A percentile compares a stretch with the other conserved stretches of the same genome.
These are phyloP conservation scores for Podaxis mareebaensis DNA, from an alignment of 768 basidiomycete species.

Conservation along the genomic window DNA sequence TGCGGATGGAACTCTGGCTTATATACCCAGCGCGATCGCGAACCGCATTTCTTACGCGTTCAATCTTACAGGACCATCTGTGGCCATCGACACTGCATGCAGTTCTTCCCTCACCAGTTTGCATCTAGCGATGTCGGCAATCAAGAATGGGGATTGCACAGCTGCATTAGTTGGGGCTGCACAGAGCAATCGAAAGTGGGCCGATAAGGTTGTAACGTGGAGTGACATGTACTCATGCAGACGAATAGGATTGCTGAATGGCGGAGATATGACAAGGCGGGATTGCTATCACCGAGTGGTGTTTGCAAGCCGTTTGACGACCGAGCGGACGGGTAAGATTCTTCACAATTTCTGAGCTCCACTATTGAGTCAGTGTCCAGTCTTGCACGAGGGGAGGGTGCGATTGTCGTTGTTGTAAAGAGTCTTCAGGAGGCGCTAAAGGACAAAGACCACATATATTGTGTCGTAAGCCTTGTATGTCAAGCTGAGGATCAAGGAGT, in stretches of 20 bases:
- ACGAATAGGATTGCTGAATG: conserved; percentile 33
- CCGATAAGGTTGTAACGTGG: conserved; percentile 5
- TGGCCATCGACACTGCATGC: conserved; percentile 52
- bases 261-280: conserved; percentile 36
- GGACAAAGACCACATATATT: conserved; percentile 43
- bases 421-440: conserved; percentile 36
- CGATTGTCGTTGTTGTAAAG: conserved; percentile 39
- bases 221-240: neutral
- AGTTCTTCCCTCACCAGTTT: conserved; percentile 47
- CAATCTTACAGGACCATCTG: conserved; percentile 45
- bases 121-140: conserved; percentile 47
- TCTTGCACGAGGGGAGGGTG: conserved; percentile 41
- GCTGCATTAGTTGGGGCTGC: conserved; percentile 47
- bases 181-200: conserved; percentile 43
- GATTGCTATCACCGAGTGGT: conserved; percentile 39
- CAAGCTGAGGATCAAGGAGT: neutral
- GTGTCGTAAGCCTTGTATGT: conserved; percentile 27
- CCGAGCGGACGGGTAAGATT: conserved; percentile 40
- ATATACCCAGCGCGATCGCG: conserved; percentile 35
- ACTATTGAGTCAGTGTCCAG: conserved; percentile 21
- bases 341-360: neutral
- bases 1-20: conserved; percentile 33
- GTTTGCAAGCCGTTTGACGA: conserved; percentile 47
- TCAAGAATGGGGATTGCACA: conserved; percentile 45
- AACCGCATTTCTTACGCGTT: conserved; percentile 44